Evolutionary conservation across 2,329 filamentous ascomycete species (phyloP), one percentile per base, ranked within the genome.

Genomic region (Cordyceps pruinosa): DNA sequence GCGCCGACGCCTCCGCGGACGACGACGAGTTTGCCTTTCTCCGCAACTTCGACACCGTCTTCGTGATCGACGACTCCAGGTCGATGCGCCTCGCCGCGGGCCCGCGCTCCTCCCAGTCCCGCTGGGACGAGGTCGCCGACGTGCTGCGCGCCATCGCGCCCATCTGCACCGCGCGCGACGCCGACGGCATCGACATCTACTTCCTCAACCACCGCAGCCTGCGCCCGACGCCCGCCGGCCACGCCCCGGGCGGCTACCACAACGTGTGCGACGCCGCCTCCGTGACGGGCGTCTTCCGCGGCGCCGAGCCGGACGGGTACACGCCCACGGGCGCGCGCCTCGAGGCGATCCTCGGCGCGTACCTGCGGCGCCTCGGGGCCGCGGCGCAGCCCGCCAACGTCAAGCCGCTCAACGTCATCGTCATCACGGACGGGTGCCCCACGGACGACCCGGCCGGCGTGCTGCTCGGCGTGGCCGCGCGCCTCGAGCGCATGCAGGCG

Each of bases 1-100:
- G n/a, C n/a, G n/a, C n/a, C n/a, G n/a, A n/a, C n/a, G n/a, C n/a
- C n/a, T n/a, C n/a, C n/a, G n/a, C n/a, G n/a, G 71, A 73, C 23
- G 85, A 90, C 63, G 86, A 90, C 64, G 81, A 78, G 2, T 94
- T 89, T 68, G 80, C 84, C 2, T 96, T 96, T 68, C 83, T 97
- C 5, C 70, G 73, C 42, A 78, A 78, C 17, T 97, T 96, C 68
- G 90, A 97, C 73, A 97, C 91, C 32, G 74, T 93, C 57, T 92
- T 97, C 69, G 73, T 97, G 1, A 90, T 97, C 67, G 93, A 97
- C 68, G 93, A 97, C 75, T 91, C 87, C n/a, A 83, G 84, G 5
- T 92, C 87, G 64, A 97, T 97, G 93, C n/a, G n/a, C n/a, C n/a
- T n/a, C n/a, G 87, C 17, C 10, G 28, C 12, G 21, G 2, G 25